Percentiles rank a stretch among this genome's conserved stretches.
Conservation (phyloP, 805 yeast species). For the Lachancea cidri region DNA sequence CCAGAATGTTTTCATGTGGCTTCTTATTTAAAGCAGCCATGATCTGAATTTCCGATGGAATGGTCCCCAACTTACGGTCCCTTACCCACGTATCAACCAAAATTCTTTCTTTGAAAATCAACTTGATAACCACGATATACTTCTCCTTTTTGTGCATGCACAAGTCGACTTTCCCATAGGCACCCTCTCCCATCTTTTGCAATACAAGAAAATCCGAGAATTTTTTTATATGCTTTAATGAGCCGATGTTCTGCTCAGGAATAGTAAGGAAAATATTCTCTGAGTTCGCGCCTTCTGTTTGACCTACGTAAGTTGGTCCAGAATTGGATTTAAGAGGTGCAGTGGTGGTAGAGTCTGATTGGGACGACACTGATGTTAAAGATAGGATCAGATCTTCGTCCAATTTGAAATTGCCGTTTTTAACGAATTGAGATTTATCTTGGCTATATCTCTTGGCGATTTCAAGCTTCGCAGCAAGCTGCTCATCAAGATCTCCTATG, state of each 20-base stretch:
- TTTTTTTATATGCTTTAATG: conserved; percentile 62
- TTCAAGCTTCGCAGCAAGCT: conserved; percentile 23
- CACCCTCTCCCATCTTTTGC: conserved; percentile 90
- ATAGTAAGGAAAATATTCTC: conserved; percentile 11
- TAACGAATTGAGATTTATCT: conserved; percentile 31
- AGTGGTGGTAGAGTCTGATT: conserved; percentile 7
- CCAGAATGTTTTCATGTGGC: conserved; percentile 85
- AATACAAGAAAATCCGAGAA: conserved; percentile 65
- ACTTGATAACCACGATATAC: conserved; percentile 73
- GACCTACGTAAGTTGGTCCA: background rate
- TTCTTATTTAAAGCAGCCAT: conserved; percentile 72
- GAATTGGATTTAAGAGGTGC: background rate
- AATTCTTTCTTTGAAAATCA: conserved; percentile 87
- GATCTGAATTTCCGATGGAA: conserved; percentile 93
- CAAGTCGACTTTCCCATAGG: conserved; percentile 88
- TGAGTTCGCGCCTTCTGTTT: conserved; percentile 4
- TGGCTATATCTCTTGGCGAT: conserved; percentile 27
- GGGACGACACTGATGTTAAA: conserved; percentile 22
- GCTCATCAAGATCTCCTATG: conserved; percentile 9
- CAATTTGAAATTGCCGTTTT: conserved; percentile 31
- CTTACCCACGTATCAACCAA: conserved; percentile 97
- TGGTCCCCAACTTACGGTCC: conserved; percentile 84
- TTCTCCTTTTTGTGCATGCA: conserved; percentile 62
- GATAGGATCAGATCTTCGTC: conserved; percentile 30
- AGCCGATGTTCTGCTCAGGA: conserved; percentile 47